Evolutionary conservation across 2,329 filamentous ascomycete species (phyloP).

Genomic region (Aspergillus fructus): DNA sequence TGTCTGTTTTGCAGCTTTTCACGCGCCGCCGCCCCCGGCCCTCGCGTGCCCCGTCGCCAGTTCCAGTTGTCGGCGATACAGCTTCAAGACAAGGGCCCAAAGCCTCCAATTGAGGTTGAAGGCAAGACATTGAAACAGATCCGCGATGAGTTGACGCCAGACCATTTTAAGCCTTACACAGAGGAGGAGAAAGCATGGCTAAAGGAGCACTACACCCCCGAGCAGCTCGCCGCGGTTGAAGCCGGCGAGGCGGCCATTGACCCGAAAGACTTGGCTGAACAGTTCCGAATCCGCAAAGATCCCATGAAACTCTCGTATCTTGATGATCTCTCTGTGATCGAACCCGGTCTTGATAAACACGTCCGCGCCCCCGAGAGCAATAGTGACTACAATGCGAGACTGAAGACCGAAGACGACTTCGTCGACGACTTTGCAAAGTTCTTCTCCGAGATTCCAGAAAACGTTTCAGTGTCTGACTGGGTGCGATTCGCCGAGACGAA

Average conservation of each 20-base stretch:
- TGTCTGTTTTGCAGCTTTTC: constrained; percentile 53
- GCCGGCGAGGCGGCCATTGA: constrained; percentile 77
- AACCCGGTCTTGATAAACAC: constrained; percentile 75
- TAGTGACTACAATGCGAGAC: constrained; percentile 57
- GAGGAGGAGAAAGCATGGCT: constrained; percentile 64
- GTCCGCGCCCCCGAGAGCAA: constrained; percentile 51
- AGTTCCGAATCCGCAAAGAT: constrained; percentile 71
- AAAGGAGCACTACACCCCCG: constrained; percentile 68
- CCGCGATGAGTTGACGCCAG: constrained; percentile 23
- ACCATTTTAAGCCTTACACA: constrained; percentile 60
- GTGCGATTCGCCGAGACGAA: constrained; percentile 47
- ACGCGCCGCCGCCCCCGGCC: constrained; percentile 36
- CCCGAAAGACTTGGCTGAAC: constrained; percentile 69
- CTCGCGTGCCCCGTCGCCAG: constrained; percentile 47
- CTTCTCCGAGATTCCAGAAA: constrained; percentile 50
- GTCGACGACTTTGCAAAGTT: constrained; percentile 55
- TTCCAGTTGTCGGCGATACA: constrained; percentile 47
- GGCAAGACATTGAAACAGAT: constrained; percentile 24
- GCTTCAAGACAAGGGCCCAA: constrained; percentile 34
- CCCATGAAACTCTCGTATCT: constrained; percentile 71
- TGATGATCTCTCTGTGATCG: constrained; percentile 76
- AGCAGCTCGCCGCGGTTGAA: constrained; percentile 78
- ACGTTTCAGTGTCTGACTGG: constrained; percentile 47
- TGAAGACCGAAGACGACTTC: constrained; percentile 64
- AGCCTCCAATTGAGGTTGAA: background rate